Evolutionary conservation across 306 rosid species (phyloP).

Genomic region (Citrullus mucosospermus): DNA sequence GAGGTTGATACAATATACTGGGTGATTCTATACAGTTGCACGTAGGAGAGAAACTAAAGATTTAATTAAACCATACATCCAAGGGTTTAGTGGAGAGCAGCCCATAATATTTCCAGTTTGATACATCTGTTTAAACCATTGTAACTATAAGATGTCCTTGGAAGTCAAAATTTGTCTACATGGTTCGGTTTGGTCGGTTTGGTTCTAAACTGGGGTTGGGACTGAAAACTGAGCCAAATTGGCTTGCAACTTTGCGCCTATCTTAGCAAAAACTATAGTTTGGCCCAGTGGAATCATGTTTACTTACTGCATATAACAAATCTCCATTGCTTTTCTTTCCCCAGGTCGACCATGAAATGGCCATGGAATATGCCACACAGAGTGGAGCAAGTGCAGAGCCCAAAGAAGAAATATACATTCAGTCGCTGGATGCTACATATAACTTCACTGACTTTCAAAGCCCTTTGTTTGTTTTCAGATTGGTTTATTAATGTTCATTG

Average conservation of each 20-base stretch:
- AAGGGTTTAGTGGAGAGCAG: too few species aligned
- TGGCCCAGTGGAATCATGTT: neutral
- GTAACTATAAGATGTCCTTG: neutral
- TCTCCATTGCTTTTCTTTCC: neutral
- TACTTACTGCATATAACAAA: neutral
- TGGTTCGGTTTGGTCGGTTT: neutral
- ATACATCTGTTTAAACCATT: neutral
- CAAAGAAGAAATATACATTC: slow-evolving; percentile 47
- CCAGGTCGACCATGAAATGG: slow-evolving; percentile 98
- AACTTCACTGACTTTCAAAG: slow-evolving; percentile 43
- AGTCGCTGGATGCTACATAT: slow-evolving; percentile 50
- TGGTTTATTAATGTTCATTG: slow-evolving; percentile 19
- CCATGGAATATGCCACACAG: slow-evolving; percentile 83
- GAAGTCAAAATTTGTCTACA: neutral
- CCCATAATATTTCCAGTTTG: neutral
- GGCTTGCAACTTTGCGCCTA: neutral
- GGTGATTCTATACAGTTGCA: too few species aligned
- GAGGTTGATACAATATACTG: too few species aligned
- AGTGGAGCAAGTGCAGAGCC: slow-evolving; percentile 94
- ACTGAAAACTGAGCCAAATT: neutral
- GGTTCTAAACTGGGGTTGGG: neutral
- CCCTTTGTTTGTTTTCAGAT: slow-evolving; percentile 61
- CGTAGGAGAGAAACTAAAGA: too few species aligned
- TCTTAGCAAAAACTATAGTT: neutral
- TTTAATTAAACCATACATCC: too few species aligned